phyloP scores from a whole-genome alignment of 148 eudicot genomes.

The Vaccinium myrtillus region DNA sequence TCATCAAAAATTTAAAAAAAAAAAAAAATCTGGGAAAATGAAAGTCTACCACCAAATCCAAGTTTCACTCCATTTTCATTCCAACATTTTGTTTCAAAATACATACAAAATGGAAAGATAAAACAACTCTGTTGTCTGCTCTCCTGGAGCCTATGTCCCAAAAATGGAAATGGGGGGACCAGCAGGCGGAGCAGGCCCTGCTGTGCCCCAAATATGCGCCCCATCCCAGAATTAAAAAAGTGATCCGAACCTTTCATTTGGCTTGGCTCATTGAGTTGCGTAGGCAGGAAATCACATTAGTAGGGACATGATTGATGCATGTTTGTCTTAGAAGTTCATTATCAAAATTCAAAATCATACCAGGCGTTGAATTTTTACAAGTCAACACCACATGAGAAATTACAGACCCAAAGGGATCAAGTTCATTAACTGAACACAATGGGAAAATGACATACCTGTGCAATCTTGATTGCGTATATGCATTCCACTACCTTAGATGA shows the following conservation, averaged over 20 bases:
- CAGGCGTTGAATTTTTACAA: background rate
- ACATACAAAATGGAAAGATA: background rate
- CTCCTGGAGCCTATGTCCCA: too few relatives aligned
- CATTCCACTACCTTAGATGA: constrained; percentile 68
- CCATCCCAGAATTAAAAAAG: too few relatives aligned
- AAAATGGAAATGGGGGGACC: too few relatives aligned
- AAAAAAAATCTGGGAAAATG: background rate
- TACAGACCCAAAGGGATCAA: background rate
- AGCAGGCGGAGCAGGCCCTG: too few relatives aligned
- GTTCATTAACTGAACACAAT: background rate
- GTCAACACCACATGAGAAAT: constrained; percentile 1
- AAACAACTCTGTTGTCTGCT: background rate
- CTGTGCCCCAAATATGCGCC: too few relatives aligned
- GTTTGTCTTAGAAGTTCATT: background rate
- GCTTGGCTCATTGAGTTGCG: background rate
- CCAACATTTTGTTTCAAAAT: background rate
- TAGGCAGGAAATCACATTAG: background rate
- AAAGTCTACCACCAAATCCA: background rate
- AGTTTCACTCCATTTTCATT: background rate
- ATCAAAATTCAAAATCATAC: background rate
- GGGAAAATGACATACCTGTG: constrained; percentile 52
- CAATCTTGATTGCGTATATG: constrained; percentile 67
- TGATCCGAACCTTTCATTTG: too few relatives aligned
- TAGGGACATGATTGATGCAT: background rate
- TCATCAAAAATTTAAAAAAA: background rate